phyloP scores from a whole-genome alignment of 2,329 filamentous ascomycete species.

The Aspergillus sp. region DNA sequence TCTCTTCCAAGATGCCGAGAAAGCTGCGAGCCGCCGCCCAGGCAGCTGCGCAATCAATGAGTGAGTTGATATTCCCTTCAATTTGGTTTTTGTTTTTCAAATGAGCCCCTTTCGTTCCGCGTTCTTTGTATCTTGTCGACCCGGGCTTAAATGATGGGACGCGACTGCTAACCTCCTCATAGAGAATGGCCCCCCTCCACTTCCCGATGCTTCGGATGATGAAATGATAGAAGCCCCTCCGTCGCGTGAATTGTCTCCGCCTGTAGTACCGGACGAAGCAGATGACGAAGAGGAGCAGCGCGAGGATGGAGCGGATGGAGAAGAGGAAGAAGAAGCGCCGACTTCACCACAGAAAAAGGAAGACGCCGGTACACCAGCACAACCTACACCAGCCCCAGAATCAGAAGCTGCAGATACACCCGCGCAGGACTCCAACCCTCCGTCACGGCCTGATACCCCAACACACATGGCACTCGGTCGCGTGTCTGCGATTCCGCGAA shows the following conservation, averaged over 20 bases:
- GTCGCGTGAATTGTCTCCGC: conserved; percentile 32
- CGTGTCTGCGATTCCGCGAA: conserved; percentile 63
- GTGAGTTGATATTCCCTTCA: conserved; percentile 29
- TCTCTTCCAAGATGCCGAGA: conserved; percentile 39
- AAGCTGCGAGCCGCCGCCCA: conserved; percentile 48
- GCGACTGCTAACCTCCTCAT: conserved; percentile 19
- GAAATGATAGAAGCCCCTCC: conserved; percentile 42
- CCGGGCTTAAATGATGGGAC: neutral
- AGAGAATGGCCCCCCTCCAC: conserved; percentile 44
- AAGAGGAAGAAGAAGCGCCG: conserved; percentile 38
- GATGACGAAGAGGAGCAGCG: conserved; percentile 35
- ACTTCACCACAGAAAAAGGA: conserved; percentile 27
- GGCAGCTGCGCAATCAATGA: conserved; percentile 47
- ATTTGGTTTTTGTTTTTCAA: neutral
- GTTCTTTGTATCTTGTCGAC: neutral
- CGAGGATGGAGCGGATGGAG: conserved; percentile 16
- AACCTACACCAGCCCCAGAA: conserved; percentile 40
- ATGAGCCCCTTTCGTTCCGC: neutral
- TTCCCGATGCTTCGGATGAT: conserved; percentile 47
- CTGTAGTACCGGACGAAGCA: conserved; percentile 31
- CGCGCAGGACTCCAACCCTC: conserved; percentile 42
- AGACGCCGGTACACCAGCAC: conserved; percentile 26
- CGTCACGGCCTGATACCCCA: conserved; percentile 52
- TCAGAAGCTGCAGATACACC: conserved; percentile 45
- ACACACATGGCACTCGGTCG: conserved; percentile 44